A percentile compares a stretch with the other conserved stretches of the same genome.
Evolutionary conservation across 2,329 filamentous ascomycete genomes (phyloP).

Genomic region (Colletotrichum godetiae): DNA sequence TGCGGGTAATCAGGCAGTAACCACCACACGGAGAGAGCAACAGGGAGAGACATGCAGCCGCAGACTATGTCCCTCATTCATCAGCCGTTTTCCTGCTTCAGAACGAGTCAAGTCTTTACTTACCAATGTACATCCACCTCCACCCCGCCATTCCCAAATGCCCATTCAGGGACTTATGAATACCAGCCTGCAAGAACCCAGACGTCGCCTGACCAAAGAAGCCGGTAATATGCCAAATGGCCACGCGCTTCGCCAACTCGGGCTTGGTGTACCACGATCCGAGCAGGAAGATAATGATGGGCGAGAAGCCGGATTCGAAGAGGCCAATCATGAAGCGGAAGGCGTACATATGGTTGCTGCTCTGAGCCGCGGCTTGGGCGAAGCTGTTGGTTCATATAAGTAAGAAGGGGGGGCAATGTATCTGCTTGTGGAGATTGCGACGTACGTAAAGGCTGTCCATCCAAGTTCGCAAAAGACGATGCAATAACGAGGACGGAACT

Average conservation of each 20-base stretch:
- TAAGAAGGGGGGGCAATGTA: background rate
- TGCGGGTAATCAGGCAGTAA: constrained; percentile 43
- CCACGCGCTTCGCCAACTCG: constrained; percentile 43
- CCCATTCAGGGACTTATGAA: constrained; percentile 43
- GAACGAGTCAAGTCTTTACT: background rate
- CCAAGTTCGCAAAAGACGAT: constrained; percentile 58
- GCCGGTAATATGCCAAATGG: constrained; percentile 42
- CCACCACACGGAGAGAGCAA: constrained; percentile 41
- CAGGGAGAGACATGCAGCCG: constrained; percentile 43
- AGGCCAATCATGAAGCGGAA: constrained; percentile 47
- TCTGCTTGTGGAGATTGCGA: background rate
- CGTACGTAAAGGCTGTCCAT: constrained; percentile 16
- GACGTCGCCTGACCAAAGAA: constrained; percentile 41
- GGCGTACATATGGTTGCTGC: constrained; percentile 42
- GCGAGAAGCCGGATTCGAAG: constrained; percentile 45
- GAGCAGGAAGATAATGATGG: constrained; percentile 43
- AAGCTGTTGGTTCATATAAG: background rate
- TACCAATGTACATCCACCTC: constrained; percentile 44
- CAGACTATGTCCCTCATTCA: background rate
- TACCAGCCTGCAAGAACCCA: constrained; percentile 45
- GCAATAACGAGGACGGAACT: constrained; percentile 71
- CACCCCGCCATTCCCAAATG: constrained; percentile 44
- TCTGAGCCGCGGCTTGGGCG: constrained; percentile 13
- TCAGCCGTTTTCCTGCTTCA: background rate
- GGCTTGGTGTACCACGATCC: constrained; percentile 45